Evolutionary conservation across 176 grass and related monocot genomes (phyloP).

Genomic region (Cocos nucifera): DNA sequence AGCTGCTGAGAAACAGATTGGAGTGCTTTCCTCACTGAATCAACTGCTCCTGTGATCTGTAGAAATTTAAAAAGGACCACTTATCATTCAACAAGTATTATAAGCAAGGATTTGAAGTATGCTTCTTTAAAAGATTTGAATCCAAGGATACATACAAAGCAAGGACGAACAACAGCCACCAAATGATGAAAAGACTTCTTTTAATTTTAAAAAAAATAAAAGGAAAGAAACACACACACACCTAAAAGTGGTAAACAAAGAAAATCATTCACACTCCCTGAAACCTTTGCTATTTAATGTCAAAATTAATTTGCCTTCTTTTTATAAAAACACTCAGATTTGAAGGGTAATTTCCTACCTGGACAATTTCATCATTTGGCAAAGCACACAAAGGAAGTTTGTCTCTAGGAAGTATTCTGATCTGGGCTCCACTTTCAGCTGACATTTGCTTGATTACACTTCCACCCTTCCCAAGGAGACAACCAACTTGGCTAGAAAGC

Average conservation of each 20-base stretch:
- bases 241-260: no score
- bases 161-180: no score
- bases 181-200: no score
- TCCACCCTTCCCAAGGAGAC: slow-evolving; percentile 69
- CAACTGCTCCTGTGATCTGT: slow-evolving; percentile 65
- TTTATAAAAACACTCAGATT: neutral
- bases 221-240: no score
- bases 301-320: neutral
- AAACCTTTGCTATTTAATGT: neutral
- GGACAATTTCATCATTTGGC: slow-evolving; percentile 61
- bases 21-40: slow-evolving; percentile 73
- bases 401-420: slow-evolving; percentile 68
- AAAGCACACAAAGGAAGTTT: slow-evolving; percentile 65
- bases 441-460: slow-evolving; percentile 76
- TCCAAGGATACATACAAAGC: no score
- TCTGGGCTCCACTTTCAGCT: slow-evolving; percentile 56
- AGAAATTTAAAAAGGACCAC: slow-evolving; percentile 3
- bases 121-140: no score
- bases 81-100: no score
- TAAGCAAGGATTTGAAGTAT: no score
- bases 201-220: no score
- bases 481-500: slow-evolving; percentile 73
- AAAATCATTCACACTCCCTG: no score
- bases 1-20: slow-evolving; percentile 51
- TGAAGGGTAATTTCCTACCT: slow-evolving; percentile 39